These are phyloP conservation scores for Rhodotorula sp. DNA, from an alignment of 1,284 basidiomycete species.

Conservation along the genomic window DNA sequence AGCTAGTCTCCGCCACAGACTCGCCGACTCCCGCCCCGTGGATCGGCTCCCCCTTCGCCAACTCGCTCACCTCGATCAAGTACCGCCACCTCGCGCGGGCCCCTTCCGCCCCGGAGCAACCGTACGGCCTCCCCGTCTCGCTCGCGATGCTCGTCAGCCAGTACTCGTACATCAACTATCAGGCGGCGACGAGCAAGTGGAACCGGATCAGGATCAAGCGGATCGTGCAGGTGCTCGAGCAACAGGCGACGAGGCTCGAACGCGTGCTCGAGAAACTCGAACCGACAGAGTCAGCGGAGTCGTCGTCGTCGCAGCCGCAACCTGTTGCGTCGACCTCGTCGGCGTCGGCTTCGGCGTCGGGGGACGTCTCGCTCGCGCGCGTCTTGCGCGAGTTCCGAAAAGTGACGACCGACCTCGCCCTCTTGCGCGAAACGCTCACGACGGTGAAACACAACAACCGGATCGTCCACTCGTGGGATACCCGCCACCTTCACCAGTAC, in stretches of 20 bases:
- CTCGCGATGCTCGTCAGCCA: conserved; percentile 21
- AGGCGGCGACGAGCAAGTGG: conserved; percentile 22
- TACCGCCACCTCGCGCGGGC: conserved; percentile 5
- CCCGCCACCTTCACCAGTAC: conserved; percentile 12
- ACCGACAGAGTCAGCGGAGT: background rate
- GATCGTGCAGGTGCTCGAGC: conserved; percentile 23
- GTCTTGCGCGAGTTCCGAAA: conserved; percentile 25
- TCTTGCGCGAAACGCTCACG: conserved; percentile 23
- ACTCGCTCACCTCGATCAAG: conserved; percentile 4
- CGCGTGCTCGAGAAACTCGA: conserved; percentile 25
- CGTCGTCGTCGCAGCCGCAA: background rate
- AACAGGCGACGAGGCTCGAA: conserved; percentile 18
- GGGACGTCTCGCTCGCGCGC: conserved; percentile 7
- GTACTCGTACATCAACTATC: conserved; percentile 11
- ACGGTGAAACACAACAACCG: conserved; percentile 29
- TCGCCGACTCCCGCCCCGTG: too few species aligned
- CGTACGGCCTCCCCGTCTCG: conserved; percentile 29
- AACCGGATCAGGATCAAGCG: conserved; percentile 18
- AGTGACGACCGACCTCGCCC: conserved; percentile 16
- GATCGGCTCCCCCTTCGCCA: background rate
- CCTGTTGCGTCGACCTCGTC: background rate
- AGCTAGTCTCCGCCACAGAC: too few species aligned
- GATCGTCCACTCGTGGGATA: conserved; percentile 11
- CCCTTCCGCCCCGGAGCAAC: conserved; percentile 2
- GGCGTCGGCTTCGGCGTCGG: background rate